Percentiles rank a stretch among this genome's conserved stretches.
Conservation (phyloP, 371 early-diverging fungal genomes). For the Mortierella sp. region DNA sequence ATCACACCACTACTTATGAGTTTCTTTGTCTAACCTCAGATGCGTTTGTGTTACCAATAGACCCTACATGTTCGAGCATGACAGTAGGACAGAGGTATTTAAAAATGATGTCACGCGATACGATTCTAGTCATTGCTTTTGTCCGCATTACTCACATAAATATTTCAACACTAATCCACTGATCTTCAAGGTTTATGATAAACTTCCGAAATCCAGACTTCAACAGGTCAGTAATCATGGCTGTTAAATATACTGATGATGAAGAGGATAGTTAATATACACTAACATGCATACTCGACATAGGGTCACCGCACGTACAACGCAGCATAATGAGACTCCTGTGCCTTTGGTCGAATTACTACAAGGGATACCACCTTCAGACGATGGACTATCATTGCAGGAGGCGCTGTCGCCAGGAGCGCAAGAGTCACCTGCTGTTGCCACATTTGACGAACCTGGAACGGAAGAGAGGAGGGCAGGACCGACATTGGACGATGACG, state of each 20-base stretch:
- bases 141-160: not conserved
- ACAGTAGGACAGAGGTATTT: constrained; percentile 40
- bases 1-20: not conserved
- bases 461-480: constrained; percentile 7
- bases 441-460: not conserved
- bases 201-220: constrained; percentile 54
- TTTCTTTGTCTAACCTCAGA: not conserved
- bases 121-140: no score
- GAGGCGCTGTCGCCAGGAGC: not conserved
- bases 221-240: constrained; percentile 21
- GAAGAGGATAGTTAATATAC: not conserved
- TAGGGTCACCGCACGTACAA: constrained; percentile 29
- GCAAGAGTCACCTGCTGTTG: not conserved
- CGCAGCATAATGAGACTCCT: constrained; percentile 20
- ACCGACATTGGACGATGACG: constrained; percentile 32
- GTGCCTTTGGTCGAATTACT: constrained; percentile 35
- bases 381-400: constrained; percentile 22
- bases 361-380: constrained; percentile 36
- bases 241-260: not conserved
- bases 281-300: not conserved
- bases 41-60: constrained; percentile 14
- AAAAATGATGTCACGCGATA: not conserved
- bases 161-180: not conserved
- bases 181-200: constrained; percentile 32
- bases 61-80: constrained; percentile 33